Evolutionary conservation across 768 basidiomycete genomes (phyloP).

Genomic region (Tulasnella sp.): DNA sequence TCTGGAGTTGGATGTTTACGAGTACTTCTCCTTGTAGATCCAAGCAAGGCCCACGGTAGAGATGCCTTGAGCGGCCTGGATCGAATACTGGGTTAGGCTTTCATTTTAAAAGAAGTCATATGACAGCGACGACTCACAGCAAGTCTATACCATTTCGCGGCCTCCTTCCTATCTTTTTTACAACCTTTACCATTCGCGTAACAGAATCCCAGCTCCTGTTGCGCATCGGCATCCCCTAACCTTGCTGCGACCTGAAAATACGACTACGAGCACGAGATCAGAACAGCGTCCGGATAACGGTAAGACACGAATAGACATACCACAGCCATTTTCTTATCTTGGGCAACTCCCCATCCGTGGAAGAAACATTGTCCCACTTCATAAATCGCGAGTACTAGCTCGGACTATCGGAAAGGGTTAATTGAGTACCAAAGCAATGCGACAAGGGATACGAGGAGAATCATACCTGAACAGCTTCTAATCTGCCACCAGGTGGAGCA

Average conservation of each 20-base stretch:
- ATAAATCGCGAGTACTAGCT: slow-evolving; percentile 78
- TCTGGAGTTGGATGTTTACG: slow-evolving; percentile 5
- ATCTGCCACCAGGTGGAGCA: not conserved
- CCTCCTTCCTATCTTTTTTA: slow-evolving; percentile 75
- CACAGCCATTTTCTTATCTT: slow-evolving; percentile 72
- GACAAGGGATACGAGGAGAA: no score
- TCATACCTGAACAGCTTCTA: no score
- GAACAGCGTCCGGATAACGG: not conserved
- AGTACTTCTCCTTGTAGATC: slow-evolving; percentile 84
- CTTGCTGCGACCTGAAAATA: slow-evolving; percentile 76
- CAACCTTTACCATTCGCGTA: slow-evolving; percentile 77
- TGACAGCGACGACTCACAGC: slow-evolving; percentile 39
- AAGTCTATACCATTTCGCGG: slow-evolving; percentile 84
- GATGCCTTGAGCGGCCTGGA: slow-evolving; percentile 50
- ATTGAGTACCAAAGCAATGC: no score
- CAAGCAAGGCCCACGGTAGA: slow-evolving; percentile 78
- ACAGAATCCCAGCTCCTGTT: slow-evolving; percentile 74
- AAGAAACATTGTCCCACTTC: slow-evolving; percentile 90
- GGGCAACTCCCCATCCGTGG: slow-evolving; percentile 78
- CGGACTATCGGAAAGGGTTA: slow-evolving; percentile 36
- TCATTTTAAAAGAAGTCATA: not conserved
- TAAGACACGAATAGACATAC: slow-evolving; percentile 10
- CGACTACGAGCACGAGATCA: slow-evolving; percentile 34
- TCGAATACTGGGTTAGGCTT: slow-evolving; percentile 3
- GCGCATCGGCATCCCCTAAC: slow-evolving; percentile 77